phyloP scores from a whole-genome alignment of 257 asterid species.

The Gentiana straminea region DNA sequence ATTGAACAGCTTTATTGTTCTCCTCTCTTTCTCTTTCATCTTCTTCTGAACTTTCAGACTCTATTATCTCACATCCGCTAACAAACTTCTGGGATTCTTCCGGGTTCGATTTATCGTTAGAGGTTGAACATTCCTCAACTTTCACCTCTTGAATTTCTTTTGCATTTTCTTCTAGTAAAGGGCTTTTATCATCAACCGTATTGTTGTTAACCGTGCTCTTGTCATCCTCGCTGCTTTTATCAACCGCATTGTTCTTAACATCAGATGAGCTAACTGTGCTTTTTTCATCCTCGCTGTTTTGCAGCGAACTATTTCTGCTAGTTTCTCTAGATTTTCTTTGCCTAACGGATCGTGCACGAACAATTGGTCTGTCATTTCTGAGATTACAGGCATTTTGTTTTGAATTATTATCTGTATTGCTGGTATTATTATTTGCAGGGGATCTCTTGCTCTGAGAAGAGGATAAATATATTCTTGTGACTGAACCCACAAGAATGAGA shows the following conservation, averaged over 20 bases:
- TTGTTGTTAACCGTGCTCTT: conserved; percentile 46
- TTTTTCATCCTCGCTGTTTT: conserved; percentile 29
- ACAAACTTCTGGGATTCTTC: conserved; percentile 1
- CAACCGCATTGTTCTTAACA: conserved; percentile 17
- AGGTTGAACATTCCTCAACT: conserved; percentile 11
- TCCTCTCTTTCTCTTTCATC: conserved; percentile 19
- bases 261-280: conserved; percentile 20
- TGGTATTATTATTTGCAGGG: conserved; percentile 10
- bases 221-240: conserved; percentile 30
- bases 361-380: conserved; percentile 14
- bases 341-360: conserved; percentile 61
- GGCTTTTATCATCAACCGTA: conserved; percentile 17
- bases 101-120: background rate
- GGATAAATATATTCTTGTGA: conserved; percentile 14
- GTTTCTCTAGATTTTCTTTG: conserved; percentile 39
- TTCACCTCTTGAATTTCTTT: conserved; percentile 16
- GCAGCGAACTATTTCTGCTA: conserved; percentile 14
- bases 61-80: conserved; percentile 6
- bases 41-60: conserved; percentile 20
- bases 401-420: conserved; percentile 5
- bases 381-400: conserved; percentile 6
- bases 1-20: conserved; percentile 22
- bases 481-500: conserved; percentile 15
- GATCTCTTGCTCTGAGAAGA: conserved; percentile 9
- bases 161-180: conserved; percentile 31